A percentile compares a stretch with the other conserved stretches of the same genome.
Conservation (phyloP, 495 filamentous ascomycete genomes). For the Evernia prunastri region DNA sequence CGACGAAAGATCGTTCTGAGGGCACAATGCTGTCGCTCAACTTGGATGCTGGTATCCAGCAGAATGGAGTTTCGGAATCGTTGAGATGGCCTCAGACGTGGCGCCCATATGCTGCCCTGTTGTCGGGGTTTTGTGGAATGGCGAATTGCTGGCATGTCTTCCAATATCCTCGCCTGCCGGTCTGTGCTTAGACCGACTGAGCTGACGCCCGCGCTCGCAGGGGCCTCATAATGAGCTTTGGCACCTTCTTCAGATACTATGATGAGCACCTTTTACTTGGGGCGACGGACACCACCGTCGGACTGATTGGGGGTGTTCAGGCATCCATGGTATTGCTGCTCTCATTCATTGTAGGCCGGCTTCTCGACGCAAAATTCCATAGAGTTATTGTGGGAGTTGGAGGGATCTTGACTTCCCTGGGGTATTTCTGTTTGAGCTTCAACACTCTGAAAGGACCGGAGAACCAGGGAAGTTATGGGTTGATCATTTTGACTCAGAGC, state of each 20-base stretch:
- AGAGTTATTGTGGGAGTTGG: slow-evolving; percentile 30
- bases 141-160: slow-evolving; percentile 35
- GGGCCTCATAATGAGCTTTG: slow-evolving; percentile 35
- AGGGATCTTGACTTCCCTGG: slow-evolving; percentile 29
- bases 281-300: slow-evolving; percentile 30
- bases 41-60: not conserved
- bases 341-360: slow-evolving; percentile 33
- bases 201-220: slow-evolving; percentile 4
- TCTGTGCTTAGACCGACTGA: not conserved
- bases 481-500: slow-evolving; percentile 37
- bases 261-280: slow-evolving; percentile 30
- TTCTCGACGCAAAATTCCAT: slow-evolving; percentile 37
- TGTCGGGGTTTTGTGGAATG: slow-evolving; percentile 41
- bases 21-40: not conserved
- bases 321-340: slow-evolving; percentile 33
- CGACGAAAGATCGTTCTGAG: not conserved
- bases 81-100: slow-evolving; percentile 34
- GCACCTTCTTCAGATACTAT: slow-evolving; percentile 39
- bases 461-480: slow-evolving; percentile 29
- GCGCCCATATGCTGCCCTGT: slow-evolving; percentile 33
- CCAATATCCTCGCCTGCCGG: slow-evolving; percentile 13
- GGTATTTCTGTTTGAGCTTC: slow-evolving; percentile 34
- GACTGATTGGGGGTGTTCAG: slow-evolving; percentile 37
- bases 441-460: slow-evolving; percentile 22
- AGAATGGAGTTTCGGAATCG: not conserved